Base-by-base conservation (phyloP, 345 rosid species). In the Geranium rotundifolium region DNA sequence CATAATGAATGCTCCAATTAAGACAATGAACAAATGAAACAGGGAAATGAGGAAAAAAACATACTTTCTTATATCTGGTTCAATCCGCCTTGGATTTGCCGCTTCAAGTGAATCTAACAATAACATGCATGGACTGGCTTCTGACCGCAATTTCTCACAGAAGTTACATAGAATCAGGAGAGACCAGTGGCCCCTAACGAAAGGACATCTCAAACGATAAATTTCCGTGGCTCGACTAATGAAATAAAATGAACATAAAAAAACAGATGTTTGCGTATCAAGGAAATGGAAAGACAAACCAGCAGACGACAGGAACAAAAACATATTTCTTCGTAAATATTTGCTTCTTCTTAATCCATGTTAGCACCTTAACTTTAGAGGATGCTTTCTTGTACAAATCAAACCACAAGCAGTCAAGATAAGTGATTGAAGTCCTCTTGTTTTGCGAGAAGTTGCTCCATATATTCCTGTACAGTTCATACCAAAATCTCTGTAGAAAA, bases 131-230 rank as follows among this genome's bases (percentile, higher is more conserved):
- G 78, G 77, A 68, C 63, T 69, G 57, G 30, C 41, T 18, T 77
- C 62, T 19, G 79, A 72, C 19, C 58, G 60, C 9, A 62, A 68
- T 12, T 60, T 71, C 63, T 70, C 72, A 17, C 78, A 80, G 37
- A 80, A 66, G 66, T 80, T 71, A 50, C 84, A 80, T 63, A 80
- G 64, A 56, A 80, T 77, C 73, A 80, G 73, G 67, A 80, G 81
- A 62, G 61, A 72, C 84, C 84, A 80, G 27, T 80, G 84, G 46
- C 80, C 57, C 81, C 84, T 80, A 54, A n/a, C 6, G 41, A 17
- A 50, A 62, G 19, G 4, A 23, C 4, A 6, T 17, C 23, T 39
- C 29, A 18, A 67, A 19, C 54, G 31, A 54, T 60, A 61, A 13
- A 31, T 65, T 57, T 16, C 14, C 41, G 10, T 34, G 41, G 41